Evolutionary conservation across 2,329 filamentous ascomycete species (phyloP).

Genomic region (Harringtonia aguacate): DNA sequence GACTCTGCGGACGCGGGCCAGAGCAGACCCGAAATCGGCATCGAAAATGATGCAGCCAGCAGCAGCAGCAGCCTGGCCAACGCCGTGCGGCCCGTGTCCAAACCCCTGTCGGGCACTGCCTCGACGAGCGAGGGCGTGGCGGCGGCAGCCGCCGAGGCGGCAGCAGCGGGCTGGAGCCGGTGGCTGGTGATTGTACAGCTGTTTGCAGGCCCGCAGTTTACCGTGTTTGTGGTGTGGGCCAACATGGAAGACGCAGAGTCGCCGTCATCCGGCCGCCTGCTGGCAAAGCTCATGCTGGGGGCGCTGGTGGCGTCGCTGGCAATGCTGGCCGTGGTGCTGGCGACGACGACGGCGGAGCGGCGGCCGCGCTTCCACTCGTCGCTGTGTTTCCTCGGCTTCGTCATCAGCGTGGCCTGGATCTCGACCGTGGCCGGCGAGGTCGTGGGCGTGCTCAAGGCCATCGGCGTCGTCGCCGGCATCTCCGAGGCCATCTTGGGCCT

Average conservation of each 20-base stretch:
- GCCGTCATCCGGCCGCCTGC: constrained; percentile 35
- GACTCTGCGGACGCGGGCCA: neutral
- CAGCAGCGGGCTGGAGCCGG: constrained; percentile 57
- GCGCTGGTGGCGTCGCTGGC: constrained; percentile 60
- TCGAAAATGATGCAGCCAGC: neutral
- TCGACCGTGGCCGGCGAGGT: constrained; percentile 93
- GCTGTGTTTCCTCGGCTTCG: constrained; percentile 81
- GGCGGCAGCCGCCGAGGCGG: constrained; percentile 12
- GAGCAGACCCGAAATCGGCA: neutral
- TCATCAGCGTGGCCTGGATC: constrained; percentile 91
- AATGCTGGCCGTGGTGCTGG: constrained; percentile 54
- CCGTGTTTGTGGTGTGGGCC: constrained; percentile 65
- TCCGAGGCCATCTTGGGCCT: constrained; percentile 90
- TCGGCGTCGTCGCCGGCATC: constrained; percentile 86
- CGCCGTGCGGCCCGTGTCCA: no score
- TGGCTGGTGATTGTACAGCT: constrained; percentile 83
- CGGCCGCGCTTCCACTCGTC: constrained; percentile 66
- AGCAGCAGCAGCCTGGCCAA: no score
- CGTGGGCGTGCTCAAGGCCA: constrained; percentile 83
- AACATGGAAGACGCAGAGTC: constrained; percentile 48
- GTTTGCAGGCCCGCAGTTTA: constrained; percentile 78
- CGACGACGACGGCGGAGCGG: constrained; percentile 55
- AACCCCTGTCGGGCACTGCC: no score
- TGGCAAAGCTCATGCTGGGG: constrained; percentile 48
- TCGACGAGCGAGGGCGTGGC: constrained; percentile 4